These are phyloP conservation scores for Streptanthus diversifolius DNA, from an alignment of 345 rosid genomes.

Conservation along the genomic window DNA sequence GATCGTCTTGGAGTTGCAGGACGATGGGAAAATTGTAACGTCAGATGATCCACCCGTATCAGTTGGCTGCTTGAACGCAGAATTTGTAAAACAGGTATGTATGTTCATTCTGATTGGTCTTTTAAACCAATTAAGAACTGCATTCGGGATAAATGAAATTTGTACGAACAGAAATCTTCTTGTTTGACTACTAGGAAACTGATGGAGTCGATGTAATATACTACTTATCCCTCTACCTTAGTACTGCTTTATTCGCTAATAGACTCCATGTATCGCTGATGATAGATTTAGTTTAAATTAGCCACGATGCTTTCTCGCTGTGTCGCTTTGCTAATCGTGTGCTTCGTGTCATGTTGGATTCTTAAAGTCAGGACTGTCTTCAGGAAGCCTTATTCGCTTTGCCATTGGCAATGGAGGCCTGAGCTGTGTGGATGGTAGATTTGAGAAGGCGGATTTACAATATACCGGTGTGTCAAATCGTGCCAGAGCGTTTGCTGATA, in stretches of 20 bases:
- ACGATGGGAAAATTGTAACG: slow-evolving; percentile 69
- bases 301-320: slow-evolving; percentile 3
- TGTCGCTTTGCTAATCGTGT: neutral
- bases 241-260: neutral
- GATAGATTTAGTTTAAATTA: neutral
- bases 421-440: slow-evolving; percentile 71
- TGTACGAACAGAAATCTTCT: neutral
- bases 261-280: neutral
- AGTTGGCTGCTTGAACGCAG: slow-evolving; percentile 62
- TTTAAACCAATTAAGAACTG: neutral
- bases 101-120: slow-evolving; percentile 5
- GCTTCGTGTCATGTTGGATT: slow-evolving; percentile 4
- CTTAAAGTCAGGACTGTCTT: slow-evolving; percentile 52
- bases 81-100: slow-evolving; percentile 72
- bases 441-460: slow-evolving; percentile 73
- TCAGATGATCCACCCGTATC: slow-evolving; percentile 83
- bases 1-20: slow-evolving; percentile 89
- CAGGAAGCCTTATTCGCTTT: slow-evolving; percentile 70
- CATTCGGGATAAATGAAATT: neutral
- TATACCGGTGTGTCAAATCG: slow-evolving; percentile 63
- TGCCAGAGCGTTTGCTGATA: slow-evolving; percentile 87
- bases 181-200: neutral
- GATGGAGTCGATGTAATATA: neutral
- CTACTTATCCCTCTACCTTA: slow-evolving; percentile 1
- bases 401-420: slow-evolving; percentile 72